Base-by-base conservation (phyloP, 306 rosid genomes). In the Sicyos edulis region DNA sequence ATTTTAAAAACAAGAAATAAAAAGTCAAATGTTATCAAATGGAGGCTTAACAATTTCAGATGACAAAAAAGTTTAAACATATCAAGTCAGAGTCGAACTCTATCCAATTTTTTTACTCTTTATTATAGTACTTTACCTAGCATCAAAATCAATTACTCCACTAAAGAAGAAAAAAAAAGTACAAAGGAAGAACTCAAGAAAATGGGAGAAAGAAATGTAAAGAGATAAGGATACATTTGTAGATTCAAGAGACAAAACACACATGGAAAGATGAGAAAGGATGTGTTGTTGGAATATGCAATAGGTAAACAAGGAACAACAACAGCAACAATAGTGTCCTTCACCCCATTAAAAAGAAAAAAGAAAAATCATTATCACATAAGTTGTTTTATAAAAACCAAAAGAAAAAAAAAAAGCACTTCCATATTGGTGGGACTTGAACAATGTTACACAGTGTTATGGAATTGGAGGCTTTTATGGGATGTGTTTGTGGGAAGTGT, bases 221-320 rank as follows among this genome's bases (percentile, higher is more conserved):
- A 29, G 32, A 29, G 32, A 29, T 29, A 29, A 29, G 32, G 32
- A 29, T 29, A 29, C 4, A 29, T 29, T 29, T 29, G 32, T 29
- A 29, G 21, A 32, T 7, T 32, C 29, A 29, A 61, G 47, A 29
- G 67, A 61, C 67, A 61, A 8, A 3, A 61, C 45, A 61, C 47
- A 61, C 67, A 61, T 61, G 67, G 67, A 61, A 61, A 61, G 47
- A 61, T 61, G 67, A 32, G 67, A 16, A 32, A 32, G 21, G 47
- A 61, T 61, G 67, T 61, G 47, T 61, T 61, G 67, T 61, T 61
- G 67, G 67, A 61, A 61, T 32, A 32, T 15, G 67, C 67, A 61
- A 22, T 8, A 32, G 47, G 16, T 26, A 24, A 60, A 29, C 44
- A 60, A 60, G n/a, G n/a, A n/a, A n/a, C n/a, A n/a, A n/a, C n/a